Evolutionary conservation across 805 yeast genomes (phyloP).

Genomic region (Candida sphagnicola): DNA sequence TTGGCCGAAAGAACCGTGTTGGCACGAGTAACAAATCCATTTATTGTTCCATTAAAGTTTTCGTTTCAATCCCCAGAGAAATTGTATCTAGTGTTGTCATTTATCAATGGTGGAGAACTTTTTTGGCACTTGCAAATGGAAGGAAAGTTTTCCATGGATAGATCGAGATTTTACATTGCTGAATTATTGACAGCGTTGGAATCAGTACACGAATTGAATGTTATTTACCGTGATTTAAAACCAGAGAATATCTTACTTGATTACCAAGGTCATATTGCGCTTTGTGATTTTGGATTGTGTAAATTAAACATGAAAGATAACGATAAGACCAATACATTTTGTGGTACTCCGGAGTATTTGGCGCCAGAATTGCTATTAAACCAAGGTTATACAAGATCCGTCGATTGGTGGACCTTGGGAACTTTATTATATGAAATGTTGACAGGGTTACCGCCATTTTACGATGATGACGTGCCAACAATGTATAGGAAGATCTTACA

Average conservation of each 20-base stretch:
- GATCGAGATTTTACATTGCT: conserved; percentile 91
- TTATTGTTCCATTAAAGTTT: conserved; percentile 93
- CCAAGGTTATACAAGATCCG: conserved; percentile 91
- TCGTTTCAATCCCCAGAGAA: conserved; percentile 97
- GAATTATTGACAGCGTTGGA: conserved; percentile 92
- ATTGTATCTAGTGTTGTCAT: conserved; percentile 82
- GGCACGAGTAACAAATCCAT: conserved; percentile 90
- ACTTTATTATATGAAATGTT: conserved; percentile 92
- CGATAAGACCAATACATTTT: conserved; percentile 87
- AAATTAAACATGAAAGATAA: conserved; percentile 90
- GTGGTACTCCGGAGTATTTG: conserved; percentile 97
- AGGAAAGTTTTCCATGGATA: conserved; percentile 81
- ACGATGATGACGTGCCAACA: conserved; percentile 86
- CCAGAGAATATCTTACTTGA: conserved; percentile 94
- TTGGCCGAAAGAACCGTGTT: conserved; percentile 93
- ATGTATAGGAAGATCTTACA: conserved; percentile 94
- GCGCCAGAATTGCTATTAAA: conserved; percentile 92
- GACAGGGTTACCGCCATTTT: conserved; percentile 95
- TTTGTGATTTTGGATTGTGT: conserved; percentile 96
- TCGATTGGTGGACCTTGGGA: conserved; percentile 99
- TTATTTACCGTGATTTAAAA: conserved; percentile 91
- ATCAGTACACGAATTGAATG: conserved; percentile 84
- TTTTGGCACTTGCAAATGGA: conserved; percentile 91
- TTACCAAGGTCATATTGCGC: conserved; percentile 95
- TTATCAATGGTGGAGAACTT: conserved; percentile 95